Evolutionary conservation across 352 stramenopile species (phyloP).

Genomic region (Pythium coloratum): DNA sequence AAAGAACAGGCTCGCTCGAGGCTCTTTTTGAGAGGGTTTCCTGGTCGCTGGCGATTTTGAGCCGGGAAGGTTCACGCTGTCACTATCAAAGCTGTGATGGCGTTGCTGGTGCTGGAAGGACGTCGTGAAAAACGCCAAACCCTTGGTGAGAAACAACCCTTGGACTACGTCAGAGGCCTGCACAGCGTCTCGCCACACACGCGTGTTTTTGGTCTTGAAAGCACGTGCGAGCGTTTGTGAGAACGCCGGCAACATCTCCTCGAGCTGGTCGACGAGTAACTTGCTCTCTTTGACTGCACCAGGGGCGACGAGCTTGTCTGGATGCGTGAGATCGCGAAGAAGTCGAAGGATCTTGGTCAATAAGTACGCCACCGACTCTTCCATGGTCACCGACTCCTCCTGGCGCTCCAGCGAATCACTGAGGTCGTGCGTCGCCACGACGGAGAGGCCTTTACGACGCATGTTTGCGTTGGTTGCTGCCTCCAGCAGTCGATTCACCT

Average conservation of each 20-base stretch:
- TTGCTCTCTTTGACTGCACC: slow-evolving; percentile 8
- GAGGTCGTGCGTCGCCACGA: background rate
- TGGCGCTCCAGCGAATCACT: slow-evolving; percentile 19
- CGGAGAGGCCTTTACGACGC: background rate
- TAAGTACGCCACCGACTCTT: slow-evolving; percentile 9
- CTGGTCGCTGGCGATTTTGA: background rate
- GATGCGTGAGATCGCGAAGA: slow-evolving; percentile 23
- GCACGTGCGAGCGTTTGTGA: slow-evolving; percentile 6
- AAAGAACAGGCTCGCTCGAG: slow-evolving; percentile 1
- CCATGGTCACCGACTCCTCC: slow-evolving; percentile 4
- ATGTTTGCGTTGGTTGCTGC: background rate
- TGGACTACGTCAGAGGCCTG: slow-evolving; percentile 4
- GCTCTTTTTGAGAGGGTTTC: slow-evolving; percentile 6
- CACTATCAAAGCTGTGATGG: background rate
- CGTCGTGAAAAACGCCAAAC: slow-evolving; percentile 17
- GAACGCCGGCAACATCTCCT: slow-evolving; percentile 15
- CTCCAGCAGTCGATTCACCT: slow-evolving; percentile 3
- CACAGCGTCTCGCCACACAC: slow-evolving; percentile 18
- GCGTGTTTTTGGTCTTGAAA: slow-evolving; percentile 21
- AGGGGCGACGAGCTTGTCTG: slow-evolving; percentile 16
- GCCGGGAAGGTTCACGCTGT: background rate
- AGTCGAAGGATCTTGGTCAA: slow-evolving; percentile 11
- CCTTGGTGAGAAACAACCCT: slow-evolving; percentile 16
- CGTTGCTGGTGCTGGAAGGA: slow-evolving; percentile 19
- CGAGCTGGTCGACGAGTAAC: slow-evolving; percentile 18